These are phyloP conservation scores for Boletus huronensis DNA, from an alignment of 768 basidiomycete species.

Conservation along the genomic window DNA sequence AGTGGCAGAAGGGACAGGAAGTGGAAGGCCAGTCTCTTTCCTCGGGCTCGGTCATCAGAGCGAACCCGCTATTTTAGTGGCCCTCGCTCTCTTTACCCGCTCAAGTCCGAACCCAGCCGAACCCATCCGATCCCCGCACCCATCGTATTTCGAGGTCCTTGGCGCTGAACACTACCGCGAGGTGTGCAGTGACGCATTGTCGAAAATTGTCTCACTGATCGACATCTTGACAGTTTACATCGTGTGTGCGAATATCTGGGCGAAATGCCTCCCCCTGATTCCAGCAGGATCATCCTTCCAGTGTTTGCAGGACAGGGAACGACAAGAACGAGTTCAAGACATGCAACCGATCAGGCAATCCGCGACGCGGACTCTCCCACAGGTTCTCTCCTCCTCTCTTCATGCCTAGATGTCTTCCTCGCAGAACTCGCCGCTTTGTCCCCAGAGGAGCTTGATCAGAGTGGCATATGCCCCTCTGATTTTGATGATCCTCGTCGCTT, in stretches of 20 bases:
- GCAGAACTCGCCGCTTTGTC: conserved; percentile 47
- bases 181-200: background rate
- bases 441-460: conserved; percentile 30
- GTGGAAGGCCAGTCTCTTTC: conserved; percentile 19
- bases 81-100: background rate
- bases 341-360: conserved; percentile 37
- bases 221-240: background rate
- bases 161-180: conserved; percentile 1
- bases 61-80: conserved; percentile 14
- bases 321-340: conserved; percentile 28
- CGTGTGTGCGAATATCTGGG: background rate
- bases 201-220: background rate
- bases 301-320: conserved; percentile 60
- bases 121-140: background rate
- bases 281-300: conserved; percentile 34
- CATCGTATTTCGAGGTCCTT: background rate
- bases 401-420: conserved; percentile 50
- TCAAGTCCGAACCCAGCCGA: conserved; percentile 4
- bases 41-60: conserved; percentile 8
- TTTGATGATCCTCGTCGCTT: conserved; percentile 41
- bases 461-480: conserved; percentile 42
- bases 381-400: conserved; percentile 44
- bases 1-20: conserved; percentile 19
- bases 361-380: conserved; percentile 40
- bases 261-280: conserved; percentile 8